Evolutionary conservation across 495 filamentous ascomycete genomes (phyloP), one percentile per base, ranked within the genome.

Genomic region (Pseudomonodictys pantanalensis): DNA sequence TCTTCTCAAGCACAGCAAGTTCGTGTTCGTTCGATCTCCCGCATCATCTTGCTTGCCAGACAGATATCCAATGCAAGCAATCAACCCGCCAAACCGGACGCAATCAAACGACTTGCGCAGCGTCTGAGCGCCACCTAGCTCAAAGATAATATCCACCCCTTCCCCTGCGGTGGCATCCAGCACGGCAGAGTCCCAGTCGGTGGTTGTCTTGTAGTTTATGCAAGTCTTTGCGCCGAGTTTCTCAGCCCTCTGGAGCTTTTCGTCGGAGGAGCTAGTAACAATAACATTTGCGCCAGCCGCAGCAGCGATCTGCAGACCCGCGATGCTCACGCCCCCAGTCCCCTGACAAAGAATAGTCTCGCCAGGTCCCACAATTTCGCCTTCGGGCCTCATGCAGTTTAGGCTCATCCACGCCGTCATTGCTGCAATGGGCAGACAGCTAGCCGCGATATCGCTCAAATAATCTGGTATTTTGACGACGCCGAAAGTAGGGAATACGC

Each of bases 361-460:
- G 35, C 41, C 48, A 10, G 41, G 4, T 7, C 32, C 48, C n/a
- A 64, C 50, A 43, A 46, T 64, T 47, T 41, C 58, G 0, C 75
- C 76, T n/a, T 78, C 58, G 2, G 79, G 77, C 9, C 75, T 58
- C 67, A 75, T 71, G 8, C 71, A 70, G 54, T 75, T 73, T 28
- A 79, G 58, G 0, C 72, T 63, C 73, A 77, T 78, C 75, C 77
- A 80, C 4, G 75, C 77, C 51, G 78, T 79, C 35, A 78, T 58
- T 1, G 67, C 68, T 1, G 77, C 76, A 56, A 78, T 71, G 2
- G 75, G 73, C n/a, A 78, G 49, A 28, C 75, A 76, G 25, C 65
- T 62, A 2, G 73, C 77, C 52, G 78, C 76, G 33, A 72, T 73
- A 49, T 73, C 65, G 9, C 52, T 70, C 38, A 80, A 33, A 58